Percentiles rank a stretch among this genome's conserved stretches.
Conservation (phyloP, 805 yeast species). For the Nakazawaea peltata region DNA sequence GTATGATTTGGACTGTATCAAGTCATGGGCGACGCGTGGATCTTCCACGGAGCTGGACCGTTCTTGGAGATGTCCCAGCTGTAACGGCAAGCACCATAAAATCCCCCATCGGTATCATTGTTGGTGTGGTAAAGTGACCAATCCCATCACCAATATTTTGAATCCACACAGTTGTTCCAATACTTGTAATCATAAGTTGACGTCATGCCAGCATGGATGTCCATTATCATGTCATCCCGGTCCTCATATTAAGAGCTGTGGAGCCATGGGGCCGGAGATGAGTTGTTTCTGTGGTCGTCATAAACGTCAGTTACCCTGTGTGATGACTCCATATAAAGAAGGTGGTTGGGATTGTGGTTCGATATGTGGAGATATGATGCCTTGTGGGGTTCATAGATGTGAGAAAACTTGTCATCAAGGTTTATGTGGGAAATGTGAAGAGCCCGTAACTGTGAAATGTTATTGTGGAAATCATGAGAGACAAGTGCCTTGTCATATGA, state of each 20-base stretch:
- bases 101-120: conserved; percentile 59
- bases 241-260: conserved; percentile 68
- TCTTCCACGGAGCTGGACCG: conserved; percentile 52
- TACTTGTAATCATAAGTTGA: conserved; percentile 53
- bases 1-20: conserved; percentile 77
- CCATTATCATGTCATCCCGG: conserved; percentile 81
- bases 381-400: conserved; percentile 71
- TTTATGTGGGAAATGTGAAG: conserved; percentile 68
- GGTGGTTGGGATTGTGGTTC: conserved; percentile 71
- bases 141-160: conserved; percentile 52
- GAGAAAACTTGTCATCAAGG: conserved; percentile 65
- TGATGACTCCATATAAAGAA: conserved; percentile 52
- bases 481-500: conserved; percentile 35
- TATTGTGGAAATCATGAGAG: conserved; percentile 63
- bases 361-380: conserved; percentile 51
- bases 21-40: conserved; percentile 80
- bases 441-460: conserved; percentile 41
- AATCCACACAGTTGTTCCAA: conserved; percentile 88
- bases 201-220: conserved; percentile 67
- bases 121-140: conserved; percentile 80
- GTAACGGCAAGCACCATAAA: conserved; percentile 41
- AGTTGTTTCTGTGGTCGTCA: conserved; percentile 70
- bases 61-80: conserved; percentile 83
- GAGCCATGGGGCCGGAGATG: conserved; percentile 67
- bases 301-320: conserved; percentile 62